A percentile compares a stretch with the other conserved stretches of the same genome.
Conservation (phyloP, 345 rosid species). For the Mangifera indica region DNA sequence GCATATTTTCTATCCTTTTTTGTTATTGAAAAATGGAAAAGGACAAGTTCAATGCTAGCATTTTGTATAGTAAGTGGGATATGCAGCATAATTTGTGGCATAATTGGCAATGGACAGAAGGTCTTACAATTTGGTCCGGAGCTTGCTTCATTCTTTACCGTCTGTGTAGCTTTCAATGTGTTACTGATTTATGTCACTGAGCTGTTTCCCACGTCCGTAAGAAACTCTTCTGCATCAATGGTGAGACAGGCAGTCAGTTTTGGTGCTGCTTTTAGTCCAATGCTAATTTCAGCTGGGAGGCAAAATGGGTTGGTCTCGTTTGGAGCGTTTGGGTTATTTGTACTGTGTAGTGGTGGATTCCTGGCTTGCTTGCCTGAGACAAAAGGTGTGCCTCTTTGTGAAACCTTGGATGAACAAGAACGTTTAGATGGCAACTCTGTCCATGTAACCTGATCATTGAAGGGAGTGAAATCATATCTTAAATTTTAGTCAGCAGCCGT, state of each 20-base stretch:
- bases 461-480: too few species aligned
- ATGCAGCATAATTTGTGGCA: conserved; percentile 32
- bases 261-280: conserved; percentile 28
- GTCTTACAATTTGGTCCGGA: conserved; percentile 37
- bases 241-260: conserved; percentile 37
- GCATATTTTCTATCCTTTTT: conserved; percentile 33
- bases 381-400: conserved; percentile 29
- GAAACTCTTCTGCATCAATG: conserved; percentile 47
- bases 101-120: conserved; percentile 9
- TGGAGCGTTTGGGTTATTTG: conserved; percentile 32
- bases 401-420: conserved; percentile 42
- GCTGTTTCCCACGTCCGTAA: conserved; percentile 52
- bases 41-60: conserved; percentile 37
- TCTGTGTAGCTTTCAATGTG: conserved; percentile 38
- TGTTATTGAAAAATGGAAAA: conserved; percentile 29
- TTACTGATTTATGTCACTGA: conserved; percentile 43
- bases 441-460: too few species aligned
- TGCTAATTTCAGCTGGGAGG: conserved; percentile 34
- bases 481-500: too few species aligned
- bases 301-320: conserved; percentile 20
- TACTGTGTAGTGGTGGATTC: conserved; percentile 25
- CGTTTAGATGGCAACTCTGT: conserved; percentile 6
- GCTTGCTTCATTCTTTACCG: conserved; percentile 49
- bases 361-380: conserved; percentile 41
- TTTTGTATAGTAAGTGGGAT: conserved; percentile 36